A percentile compares a stretch with the other conserved stretches of the same genome.
Conservation (phyloP, 805 yeast genomes). For the Sugiyamaella valdiviana region DNA sequence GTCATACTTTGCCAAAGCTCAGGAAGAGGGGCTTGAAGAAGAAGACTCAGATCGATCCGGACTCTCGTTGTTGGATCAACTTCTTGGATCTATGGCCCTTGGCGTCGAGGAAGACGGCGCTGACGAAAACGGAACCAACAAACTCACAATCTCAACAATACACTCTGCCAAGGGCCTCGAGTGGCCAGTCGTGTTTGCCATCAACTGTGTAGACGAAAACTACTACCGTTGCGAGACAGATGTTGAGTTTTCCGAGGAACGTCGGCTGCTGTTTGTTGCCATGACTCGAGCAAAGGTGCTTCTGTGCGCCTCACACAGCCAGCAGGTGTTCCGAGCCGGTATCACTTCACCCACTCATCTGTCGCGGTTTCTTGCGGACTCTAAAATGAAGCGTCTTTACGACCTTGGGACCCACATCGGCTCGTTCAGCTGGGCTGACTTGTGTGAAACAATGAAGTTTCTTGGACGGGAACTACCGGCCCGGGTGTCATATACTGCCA, state of each 20-base stretch:
- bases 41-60: conserved; percentile 2
- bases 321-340: neutral
- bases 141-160: conserved; percentile 66
- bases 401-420: neutral
- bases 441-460: neutral
- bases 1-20: neutral
- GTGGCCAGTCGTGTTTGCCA: conserved; percentile 86
- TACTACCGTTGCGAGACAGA: conserved; percentile 4
- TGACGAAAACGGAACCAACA: conserved; percentile 3
- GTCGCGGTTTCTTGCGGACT: neutral
- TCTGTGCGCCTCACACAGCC: conserved; percentile 36
- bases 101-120: conserved; percentile 10
- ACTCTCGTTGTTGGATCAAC: conserved; percentile 9
- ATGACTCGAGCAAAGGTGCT: conserved; percentile 70
- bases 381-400: too few relatives aligned
- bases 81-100: conserved; percentile 20
- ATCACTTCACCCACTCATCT: neutral
- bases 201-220: conserved; percentile 10
- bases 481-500: neutral
- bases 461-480: neutral
- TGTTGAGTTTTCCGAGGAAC: conserved; percentile 56
- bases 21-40: conserved; percentile 2
- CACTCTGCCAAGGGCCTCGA: conserved; percentile 93
- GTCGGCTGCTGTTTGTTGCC: conserved; percentile 84
- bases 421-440: neutral